Evolutionary conservation across 805 yeast species (phyloP).

Genomic region (Clavispora fructus): DNA sequence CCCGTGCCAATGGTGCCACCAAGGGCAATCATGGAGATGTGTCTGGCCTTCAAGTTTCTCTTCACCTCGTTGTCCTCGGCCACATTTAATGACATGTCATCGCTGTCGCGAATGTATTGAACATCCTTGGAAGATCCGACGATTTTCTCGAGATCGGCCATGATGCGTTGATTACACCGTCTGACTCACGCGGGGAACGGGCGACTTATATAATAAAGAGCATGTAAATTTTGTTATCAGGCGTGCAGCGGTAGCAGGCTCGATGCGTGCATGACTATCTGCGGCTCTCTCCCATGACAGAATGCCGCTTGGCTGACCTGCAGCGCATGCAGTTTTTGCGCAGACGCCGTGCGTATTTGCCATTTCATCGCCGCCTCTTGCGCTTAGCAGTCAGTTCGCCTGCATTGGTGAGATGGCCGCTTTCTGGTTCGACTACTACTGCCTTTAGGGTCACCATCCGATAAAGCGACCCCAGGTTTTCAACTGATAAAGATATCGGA

Average conservation of each 20-base stretch:
- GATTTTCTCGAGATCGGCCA: slow-evolving; percentile 13
- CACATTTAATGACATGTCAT: slow-evolving; percentile 4
- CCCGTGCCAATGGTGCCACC: slow-evolving; percentile 84
- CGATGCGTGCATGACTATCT: not conserved
- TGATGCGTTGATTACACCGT: slow-evolving; percentile 1
- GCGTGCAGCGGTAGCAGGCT: not conserved
- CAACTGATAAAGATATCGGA: not conserved
- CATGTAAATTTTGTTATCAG: not conserved
- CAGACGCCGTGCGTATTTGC: not conserved
- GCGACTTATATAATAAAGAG: not conserved
- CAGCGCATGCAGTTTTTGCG: not conserved
- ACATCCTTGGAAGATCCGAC: slow-evolving; percentile 13
- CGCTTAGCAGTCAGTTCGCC: not conserved
- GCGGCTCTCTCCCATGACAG: not conserved
- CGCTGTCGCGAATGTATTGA: slow-evolving; percentile 17
- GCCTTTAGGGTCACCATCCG: not conserved
- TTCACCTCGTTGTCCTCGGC: slow-evolving; percentile 38
- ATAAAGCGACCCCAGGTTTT: not conserved
- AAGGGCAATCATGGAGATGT: slow-evolving; percentile 68
- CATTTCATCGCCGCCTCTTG: slow-evolving; percentile 1
- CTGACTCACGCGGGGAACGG: not conserved
- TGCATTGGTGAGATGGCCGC: not conserved
- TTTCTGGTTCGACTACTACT: not conserved
- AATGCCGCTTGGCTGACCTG: not conserved
- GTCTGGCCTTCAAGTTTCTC: slow-evolving; percentile 60